These are phyloP conservation scores for Citrus reticulata DNA, from an alignment of 345 rosid genomes.

Conservation along the genomic window DNA sequence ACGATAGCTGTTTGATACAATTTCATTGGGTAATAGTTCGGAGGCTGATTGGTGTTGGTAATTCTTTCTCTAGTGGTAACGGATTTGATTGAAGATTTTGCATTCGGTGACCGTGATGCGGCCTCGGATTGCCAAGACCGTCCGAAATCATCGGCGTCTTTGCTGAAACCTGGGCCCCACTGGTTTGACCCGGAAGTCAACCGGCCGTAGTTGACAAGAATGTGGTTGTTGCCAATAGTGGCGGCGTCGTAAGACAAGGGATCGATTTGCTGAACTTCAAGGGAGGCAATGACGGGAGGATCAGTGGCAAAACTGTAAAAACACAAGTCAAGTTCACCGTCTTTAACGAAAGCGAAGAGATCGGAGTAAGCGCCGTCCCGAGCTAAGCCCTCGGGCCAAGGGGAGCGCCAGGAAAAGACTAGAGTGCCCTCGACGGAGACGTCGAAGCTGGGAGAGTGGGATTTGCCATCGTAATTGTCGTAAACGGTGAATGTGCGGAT, in stretches of 20 bases:
- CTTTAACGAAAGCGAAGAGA: slow-evolving; percentile 69
- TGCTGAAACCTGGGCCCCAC: slow-evolving; percentile 94
- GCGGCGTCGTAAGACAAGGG: slow-evolving; percentile 59
- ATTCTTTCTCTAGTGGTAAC: slow-evolving; percentile 48
- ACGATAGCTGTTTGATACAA: slow-evolving; percentile 80
- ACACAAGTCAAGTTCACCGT: slow-evolving; percentile 83
- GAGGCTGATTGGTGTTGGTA: slow-evolving; percentile 46
- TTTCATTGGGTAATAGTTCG: slow-evolving; percentile 92
- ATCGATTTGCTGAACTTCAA: slow-evolving; percentile 69
- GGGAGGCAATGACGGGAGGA: slow-evolving; percentile 84
- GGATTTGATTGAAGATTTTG: slow-evolving; percentile 26
- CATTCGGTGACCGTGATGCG: slow-evolving; percentile 26
- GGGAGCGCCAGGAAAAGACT: slow-evolving; percentile 91
- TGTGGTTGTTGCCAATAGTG: slow-evolving; percentile 36
- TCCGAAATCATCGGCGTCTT: slow-evolving; percentile 74
- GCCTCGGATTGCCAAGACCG: slow-evolving; percentile 89
- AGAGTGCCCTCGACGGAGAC: slow-evolving; percentile 86
- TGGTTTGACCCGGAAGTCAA: slow-evolving; percentile 65
- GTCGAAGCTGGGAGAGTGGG: slow-evolving; percentile 83
- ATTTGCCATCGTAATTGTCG: slow-evolving; percentile 91
- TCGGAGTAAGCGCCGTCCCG: slow-evolving; percentile 94
- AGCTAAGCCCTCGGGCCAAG: slow-evolving; percentile 60
- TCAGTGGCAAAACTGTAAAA: slow-evolving; percentile 96
- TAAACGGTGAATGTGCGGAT: slow-evolving; percentile 93
- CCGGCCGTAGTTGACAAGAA: slow-evolving; percentile 86